phyloP scores from a whole-genome alignment of 129 eudicot species.

The Apium graveolens region DNA sequence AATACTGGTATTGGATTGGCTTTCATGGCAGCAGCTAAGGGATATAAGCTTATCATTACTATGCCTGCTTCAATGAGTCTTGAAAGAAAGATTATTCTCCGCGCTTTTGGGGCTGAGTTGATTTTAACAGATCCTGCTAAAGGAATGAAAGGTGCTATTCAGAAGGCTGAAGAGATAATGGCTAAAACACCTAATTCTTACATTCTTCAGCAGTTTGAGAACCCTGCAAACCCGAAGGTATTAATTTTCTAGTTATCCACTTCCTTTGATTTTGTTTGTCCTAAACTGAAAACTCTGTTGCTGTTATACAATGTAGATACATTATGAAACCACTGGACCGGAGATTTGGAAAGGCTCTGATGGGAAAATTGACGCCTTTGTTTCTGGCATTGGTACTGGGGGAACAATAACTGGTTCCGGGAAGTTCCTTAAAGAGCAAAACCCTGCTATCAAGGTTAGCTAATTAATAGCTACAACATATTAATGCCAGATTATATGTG shows the following conservation, averaged over 20 bases:
- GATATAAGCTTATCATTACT: slow-evolving; percentile 87
- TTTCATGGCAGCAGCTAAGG: slow-evolving; percentile 93
- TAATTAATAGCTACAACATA: no score
- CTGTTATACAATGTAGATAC: no score
- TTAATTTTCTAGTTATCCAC: no score
- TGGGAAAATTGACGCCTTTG: slow-evolving; percentile 75
- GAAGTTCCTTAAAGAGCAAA: no score
- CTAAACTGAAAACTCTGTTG: no score
- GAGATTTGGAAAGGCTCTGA: slow-evolving; percentile 78
- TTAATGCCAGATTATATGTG: no score
- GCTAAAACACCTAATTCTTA: slow-evolving; percentile 81
- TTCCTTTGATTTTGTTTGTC: no score
- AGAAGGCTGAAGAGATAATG: slow-evolving; percentile 78
- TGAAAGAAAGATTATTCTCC: slow-evolving; percentile 77
- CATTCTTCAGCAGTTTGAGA: slow-evolving; percentile 92
- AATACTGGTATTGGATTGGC: slow-evolving; percentile 97
- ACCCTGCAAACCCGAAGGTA: slow-evolving; percentile 97
- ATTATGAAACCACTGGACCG: slow-evolving; percentile 91
- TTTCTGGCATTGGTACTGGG: slow-evolving; percentile 92
- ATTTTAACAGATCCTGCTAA: slow-evolving; percentile 90
- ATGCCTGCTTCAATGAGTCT: slow-evolving; percentile 95
- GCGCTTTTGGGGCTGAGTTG: slow-evolving; percentile 93
- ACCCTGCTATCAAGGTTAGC: no score
- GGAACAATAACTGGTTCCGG: slow-evolving; percentile 79
- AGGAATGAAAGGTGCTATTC: slow-evolving; percentile 88